Evolutionary conservation across 2,329 filamentous ascomycete genomes (phyloP).

Genomic region (Ophiosphaerella korrae): DNA sequence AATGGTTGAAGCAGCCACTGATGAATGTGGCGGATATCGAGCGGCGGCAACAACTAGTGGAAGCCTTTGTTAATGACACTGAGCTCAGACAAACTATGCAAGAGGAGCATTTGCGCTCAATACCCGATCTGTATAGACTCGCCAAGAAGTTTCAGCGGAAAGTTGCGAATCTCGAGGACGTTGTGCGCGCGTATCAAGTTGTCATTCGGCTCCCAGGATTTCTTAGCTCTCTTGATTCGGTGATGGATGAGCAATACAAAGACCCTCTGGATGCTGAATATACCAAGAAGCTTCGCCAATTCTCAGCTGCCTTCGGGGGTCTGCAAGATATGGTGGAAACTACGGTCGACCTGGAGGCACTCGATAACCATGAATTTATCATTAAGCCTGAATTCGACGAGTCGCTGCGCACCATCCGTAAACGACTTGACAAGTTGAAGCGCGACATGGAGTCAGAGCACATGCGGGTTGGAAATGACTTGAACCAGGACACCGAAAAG

Average conservation of each 20-base stretch:
- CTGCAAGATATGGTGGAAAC: slow-evolving; percentile 98
- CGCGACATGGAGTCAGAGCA: slow-evolving; percentile 86
- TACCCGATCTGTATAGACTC: slow-evolving; percentile 91
- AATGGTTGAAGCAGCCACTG: slow-evolving; percentile 97
- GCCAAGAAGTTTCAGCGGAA: slow-evolving; percentile 94
- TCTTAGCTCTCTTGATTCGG: slow-evolving; percentile 82
- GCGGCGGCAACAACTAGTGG: slow-evolving; percentile 88
- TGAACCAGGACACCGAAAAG: slow-evolving; percentile 93
- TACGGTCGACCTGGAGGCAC: slow-evolving; percentile 90
- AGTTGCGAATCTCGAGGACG: slow-evolving; percentile 90
- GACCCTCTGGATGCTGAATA: slow-evolving; percentile 86
- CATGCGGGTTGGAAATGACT: slow-evolving; percentile 73
- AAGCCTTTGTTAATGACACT: slow-evolving; percentile 91
- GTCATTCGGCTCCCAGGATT: slow-evolving; percentile 90
- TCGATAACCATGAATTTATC: slow-evolving; percentile 97
- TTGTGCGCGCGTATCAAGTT: slow-evolving; percentile 93
- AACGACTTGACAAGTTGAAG: slow-evolving; percentile 84
- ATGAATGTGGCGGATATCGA: slow-evolving; percentile 92
- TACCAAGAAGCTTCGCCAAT: slow-evolving; percentile 75
- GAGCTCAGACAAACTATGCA: slow-evolving; percentile 95
- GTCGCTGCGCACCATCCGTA: slow-evolving; percentile 81
- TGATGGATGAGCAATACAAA: slow-evolving; percentile 95
- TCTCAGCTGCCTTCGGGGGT: slow-evolving; percentile 79
- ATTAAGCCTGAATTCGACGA: slow-evolving; percentile 99
- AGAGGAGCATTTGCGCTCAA: slow-evolving; percentile 89